Evolutionary conservation across 177 flowering plant genomes (phyloP).

Genomic region (Vitis hybrid): DNA sequence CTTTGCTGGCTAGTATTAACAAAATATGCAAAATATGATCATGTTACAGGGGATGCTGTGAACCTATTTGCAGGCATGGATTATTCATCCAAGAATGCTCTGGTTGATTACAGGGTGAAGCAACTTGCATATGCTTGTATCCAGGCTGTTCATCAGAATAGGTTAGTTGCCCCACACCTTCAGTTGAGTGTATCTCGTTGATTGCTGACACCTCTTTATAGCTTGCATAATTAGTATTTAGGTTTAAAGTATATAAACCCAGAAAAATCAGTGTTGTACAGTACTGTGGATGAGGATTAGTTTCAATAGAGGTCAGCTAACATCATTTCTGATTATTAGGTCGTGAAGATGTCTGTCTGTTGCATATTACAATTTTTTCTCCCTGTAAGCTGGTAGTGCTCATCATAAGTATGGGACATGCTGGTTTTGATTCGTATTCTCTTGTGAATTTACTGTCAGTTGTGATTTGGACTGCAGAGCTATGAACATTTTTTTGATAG

Average conservation of each 20-base stretch:
- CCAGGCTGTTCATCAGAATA: constrained; percentile 73
- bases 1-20: constrained; percentile 1
- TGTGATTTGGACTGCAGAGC: too few species aligned
- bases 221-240: background rate
- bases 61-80: constrained; percentile 64
- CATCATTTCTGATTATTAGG: background rate
- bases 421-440: too few species aligned
- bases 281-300: background rate
- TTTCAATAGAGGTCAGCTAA: background rate
- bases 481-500: too few species aligned
- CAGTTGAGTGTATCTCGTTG: constrained; percentile 3
- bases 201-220: background rate
- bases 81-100: constrained; percentile 35
- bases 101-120: constrained; percentile 73
- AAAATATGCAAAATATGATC: constrained; percentile 10
- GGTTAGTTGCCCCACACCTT: constrained; percentile 43
- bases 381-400: too few species aligned
- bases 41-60: constrained; percentile 58
- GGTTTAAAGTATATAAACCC: background rate
- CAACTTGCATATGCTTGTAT: constrained; percentile 63
- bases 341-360: background rate
- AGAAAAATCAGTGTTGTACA: background rate
- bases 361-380: too few species aligned
- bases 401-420: too few species aligned
- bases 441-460: too few species aligned